Conservation (phyloP, 768 basidiomycete species). For the Xanthoconium purpureum region DNA sequence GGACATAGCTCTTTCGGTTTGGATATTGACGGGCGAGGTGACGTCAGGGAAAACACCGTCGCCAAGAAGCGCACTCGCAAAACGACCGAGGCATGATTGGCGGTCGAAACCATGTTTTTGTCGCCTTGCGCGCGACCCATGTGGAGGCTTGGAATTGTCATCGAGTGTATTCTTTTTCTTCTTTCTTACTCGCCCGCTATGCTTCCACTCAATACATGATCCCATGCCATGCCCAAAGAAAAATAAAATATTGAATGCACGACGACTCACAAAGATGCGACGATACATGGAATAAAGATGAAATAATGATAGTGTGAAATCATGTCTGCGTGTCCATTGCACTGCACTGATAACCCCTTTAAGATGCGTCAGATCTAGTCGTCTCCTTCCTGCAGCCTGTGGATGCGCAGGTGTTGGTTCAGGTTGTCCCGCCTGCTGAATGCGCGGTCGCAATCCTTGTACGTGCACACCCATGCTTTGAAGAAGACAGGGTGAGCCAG, state of each 20-base stretch:
- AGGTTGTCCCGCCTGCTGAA: slow-evolving; percentile 79
- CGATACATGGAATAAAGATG: slow-evolving; percentile 18
- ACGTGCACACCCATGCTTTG: slow-evolving; percentile 43
- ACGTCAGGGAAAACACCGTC: slow-evolving; percentile 77
- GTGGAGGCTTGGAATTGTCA: background rate
- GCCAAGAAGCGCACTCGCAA: slow-evolving; percentile 81
- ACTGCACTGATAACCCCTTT: background rate
- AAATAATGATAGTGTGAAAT: slow-evolving; percentile 17
- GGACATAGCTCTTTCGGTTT: background rate
- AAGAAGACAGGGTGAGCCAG: background rate
- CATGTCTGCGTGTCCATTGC: background rate
- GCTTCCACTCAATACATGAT: slow-evolving; percentile 21
- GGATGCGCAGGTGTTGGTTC: slow-evolving; percentile 68
- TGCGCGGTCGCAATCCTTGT: slow-evolving; percentile 61
- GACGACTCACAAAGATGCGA: background rate
- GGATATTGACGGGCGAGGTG: background rate
- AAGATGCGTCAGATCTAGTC: slow-evolving; percentile 1
- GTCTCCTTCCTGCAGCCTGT: slow-evolving; percentile 32
- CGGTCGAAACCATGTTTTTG: background rate
- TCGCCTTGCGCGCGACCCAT: background rate
- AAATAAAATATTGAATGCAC: background rate
- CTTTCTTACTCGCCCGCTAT: slow-evolving; percentile 10
- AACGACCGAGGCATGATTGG: slow-evolving; percentile 45
- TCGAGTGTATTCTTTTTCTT: slow-evolving; percentile 18
- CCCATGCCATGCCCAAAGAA: slow-evolving; percentile 4